Percentiles rank a stretch among this genome's conserved stretches.
Evolutionary conservation across 805 yeast genomes (phyloP).

Genomic region (Candida koratica): DNA sequence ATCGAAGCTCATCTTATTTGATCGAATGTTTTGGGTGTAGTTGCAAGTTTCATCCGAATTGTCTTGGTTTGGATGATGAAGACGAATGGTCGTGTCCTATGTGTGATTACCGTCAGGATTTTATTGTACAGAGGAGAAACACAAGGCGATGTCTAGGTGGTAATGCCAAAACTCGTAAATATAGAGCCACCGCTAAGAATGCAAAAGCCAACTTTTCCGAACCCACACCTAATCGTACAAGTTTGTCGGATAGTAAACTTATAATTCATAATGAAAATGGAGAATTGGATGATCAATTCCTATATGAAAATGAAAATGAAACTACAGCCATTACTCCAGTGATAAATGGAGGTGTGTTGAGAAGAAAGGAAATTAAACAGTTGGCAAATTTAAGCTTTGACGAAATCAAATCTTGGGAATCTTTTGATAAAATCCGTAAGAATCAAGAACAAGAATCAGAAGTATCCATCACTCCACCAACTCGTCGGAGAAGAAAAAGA

Average conservation of each 20-base stretch:
- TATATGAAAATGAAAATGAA: conserved; percentile 17
- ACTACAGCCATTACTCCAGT: conserved; percentile 13
- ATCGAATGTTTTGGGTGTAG: conserved; percentile 33
- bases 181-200: background rate
- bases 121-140: background rate
- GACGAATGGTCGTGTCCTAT: conserved; percentile 48
- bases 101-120: conserved; percentile 43
- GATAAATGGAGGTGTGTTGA: conserved; percentile 38
- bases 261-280: conserved; percentile 27
- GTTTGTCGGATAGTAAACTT: conserved; percentile 4
- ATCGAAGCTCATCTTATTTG: conserved; percentile 20
- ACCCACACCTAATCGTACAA: background rate
- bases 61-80: conserved; percentile 28
- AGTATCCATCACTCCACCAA: background rate
- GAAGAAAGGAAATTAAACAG: conserved; percentile 31
- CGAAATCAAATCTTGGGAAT: conserved; percentile 35
- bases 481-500: conserved; percentile 15
- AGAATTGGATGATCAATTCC: conserved; percentile 30
- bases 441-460: conserved; percentile 2
- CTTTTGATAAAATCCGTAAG: conserved; percentile 29
- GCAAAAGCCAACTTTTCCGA: background rate
- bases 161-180: no score
- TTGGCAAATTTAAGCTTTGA: conserved; percentile 28
- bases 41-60: conserved; percentile 36
- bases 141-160: background rate